Evolutionary conservation across 148 eudicot genomes (phyloP), one percentile per base, ranked within the genome.

Genomic region (Oxyria digyna): DNA sequence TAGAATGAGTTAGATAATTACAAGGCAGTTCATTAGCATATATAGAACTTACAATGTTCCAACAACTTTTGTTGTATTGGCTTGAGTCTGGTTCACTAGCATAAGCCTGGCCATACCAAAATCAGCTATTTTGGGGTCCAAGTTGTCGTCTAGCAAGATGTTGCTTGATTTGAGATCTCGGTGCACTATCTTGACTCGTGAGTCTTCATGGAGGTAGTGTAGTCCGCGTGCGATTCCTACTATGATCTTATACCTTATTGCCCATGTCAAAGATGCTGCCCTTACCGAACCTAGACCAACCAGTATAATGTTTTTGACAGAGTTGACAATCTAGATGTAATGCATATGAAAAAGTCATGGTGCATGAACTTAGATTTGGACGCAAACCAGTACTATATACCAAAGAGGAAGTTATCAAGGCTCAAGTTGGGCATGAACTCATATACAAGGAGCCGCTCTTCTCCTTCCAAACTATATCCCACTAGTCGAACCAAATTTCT

Each of bases 401-500:
- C 48, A 14, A 43, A 43, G 2, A 43, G n/a, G 48, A 43, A 43
- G 48, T 15, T 43, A 43, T 43, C 48, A 14, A 43, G 48, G 15
- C 48, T 43, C 15, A 14, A 43, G 48, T 43, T 43, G 48, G 48
- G 48, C 48, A 43, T 13, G 0, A 43, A 43, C n/a, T 43, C 48
- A 43, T 43, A 43, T 17, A 14, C n/a, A 18, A 43, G n/a, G n/a
- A 43, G 3, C 48, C 24, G 72, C 55, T 85, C 84, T 33, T 75
- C 82, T 64, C 76, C 82, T 69, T 82, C 78, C 29, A 81, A 59
- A 62, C 88, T 81, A 62, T 81, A 77, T 35, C 85, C 88, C 2
- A 84, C 77, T 55, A 81, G 85, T 77, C 48, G 71, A 45, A 84
- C 88, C 37, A 84, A 85, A 54, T 84, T 84, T 43, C 81, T 71